These are phyloP conservation scores for Saccharomyces hybrid DNA, from an alignment of 1,139 yeast genomes.

Conservation along the genomic window DNA sequence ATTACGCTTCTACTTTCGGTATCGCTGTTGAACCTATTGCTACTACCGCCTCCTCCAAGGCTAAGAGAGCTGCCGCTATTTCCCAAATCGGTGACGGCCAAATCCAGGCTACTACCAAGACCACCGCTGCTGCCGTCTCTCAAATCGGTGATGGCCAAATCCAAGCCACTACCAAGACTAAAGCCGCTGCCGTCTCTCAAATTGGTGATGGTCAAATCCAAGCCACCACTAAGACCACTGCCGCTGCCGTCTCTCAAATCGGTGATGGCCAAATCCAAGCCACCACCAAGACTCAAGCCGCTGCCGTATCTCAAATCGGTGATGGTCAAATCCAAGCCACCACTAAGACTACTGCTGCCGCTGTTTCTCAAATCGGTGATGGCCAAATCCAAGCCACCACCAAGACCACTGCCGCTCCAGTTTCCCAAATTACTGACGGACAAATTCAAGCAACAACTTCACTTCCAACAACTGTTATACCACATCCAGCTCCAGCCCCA, in stretches of 20 bases:
- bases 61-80: conserved; percentile 41
- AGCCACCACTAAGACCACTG: conserved; percentile 16
- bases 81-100: conserved; percentile 35
- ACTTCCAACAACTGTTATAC: conserved; percentile 67
- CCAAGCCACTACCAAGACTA: conserved; percentile 5
- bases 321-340: conserved; percentile 20
- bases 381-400: conserved; percentile 14
- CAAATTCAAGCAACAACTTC: conserved; percentile 8
- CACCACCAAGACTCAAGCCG: conserved; percentile 6
- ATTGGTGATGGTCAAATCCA: conserved; percentile 18
- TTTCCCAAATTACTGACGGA: conserved; percentile 10
- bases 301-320: conserved; percentile 13
- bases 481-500: conserved; percentile 43
- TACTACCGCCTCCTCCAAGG: conserved; percentile 37
- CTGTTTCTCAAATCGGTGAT: conserved; percentile 10
- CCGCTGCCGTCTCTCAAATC: conserved; percentile 23
- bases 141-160: conserved; percentile 5
- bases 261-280: conserved; percentile 5
- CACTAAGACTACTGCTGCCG: conserved; percentile 1
- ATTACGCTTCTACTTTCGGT: conserved; percentile 15
- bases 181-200: conserved; percentile 13
- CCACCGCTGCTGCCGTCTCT: conserved; percentile 30
- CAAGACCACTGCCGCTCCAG: conserved; percentile 7
- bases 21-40: conserved; percentile 15
- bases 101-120: conserved; percentile 10